Evolutionary conservation across 352 stramenopile species (phyloP).

Genomic region (Phytophthora pseudosyringae): DNA sequence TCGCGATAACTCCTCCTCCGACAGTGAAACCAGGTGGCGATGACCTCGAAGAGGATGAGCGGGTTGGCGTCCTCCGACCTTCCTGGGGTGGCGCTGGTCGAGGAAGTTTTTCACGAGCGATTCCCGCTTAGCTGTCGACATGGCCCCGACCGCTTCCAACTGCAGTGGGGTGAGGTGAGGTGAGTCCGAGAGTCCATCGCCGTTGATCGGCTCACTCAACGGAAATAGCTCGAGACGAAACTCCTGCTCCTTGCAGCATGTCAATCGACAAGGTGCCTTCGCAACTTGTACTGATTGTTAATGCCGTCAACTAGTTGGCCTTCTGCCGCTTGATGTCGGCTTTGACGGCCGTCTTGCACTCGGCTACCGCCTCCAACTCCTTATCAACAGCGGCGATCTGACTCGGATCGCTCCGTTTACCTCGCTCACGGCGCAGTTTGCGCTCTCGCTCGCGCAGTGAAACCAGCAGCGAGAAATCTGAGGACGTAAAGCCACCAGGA

Average conservation of each 20-base stretch:
- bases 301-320: constrained; percentile 18
- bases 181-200: constrained; percentile 7
- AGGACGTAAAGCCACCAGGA: constrained; percentile 33
- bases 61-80: constrained; percentile 21
- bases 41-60: constrained; percentile 36
- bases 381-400: constrained; percentile 49
- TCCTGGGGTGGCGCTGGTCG: constrained; percentile 32
- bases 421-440: constrained; percentile 51
- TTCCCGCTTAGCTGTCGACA: constrained; percentile 56
- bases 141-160: constrained; percentile 6
- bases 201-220: constrained; percentile 1
- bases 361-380: constrained; percentile 56
- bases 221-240: constrained; percentile 29
- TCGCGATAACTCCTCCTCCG: constrained; percentile 57
- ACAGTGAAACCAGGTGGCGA: constrained; percentile 51
- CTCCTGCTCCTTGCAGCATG: neutral
- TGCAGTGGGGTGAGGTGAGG: neutral
- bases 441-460: constrained; percentile 63
- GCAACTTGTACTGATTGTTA: constrained; percentile 10
- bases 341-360: constrained; percentile 70
- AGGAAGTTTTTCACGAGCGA: constrained; percentile 58
- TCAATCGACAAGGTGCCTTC: neutral
- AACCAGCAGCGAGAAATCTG: constrained; percentile 54
- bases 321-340: constrained; percentile 58
- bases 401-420: constrained; percentile 24